phyloP scores from a whole-genome alignment of 306 rosid genomes.

The Spatholobus suberectus region DNA sequence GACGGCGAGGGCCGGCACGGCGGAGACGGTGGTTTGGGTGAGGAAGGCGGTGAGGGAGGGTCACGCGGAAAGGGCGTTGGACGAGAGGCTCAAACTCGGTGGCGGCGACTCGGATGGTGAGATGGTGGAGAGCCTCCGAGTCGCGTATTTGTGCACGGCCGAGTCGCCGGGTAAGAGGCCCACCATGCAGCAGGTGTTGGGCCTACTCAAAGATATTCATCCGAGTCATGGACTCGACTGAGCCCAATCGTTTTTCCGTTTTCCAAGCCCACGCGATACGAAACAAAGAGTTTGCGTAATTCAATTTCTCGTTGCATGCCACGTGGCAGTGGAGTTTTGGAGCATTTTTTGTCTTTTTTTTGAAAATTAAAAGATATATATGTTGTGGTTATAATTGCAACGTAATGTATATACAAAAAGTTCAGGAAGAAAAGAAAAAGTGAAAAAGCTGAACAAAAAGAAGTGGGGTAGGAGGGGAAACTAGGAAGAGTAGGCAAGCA shows the following conservation, averaged over 20 bases:
- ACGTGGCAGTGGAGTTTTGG: constrained; percentile 22
- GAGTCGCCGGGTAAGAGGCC: constrained; percentile 92
- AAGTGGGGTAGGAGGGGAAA: constrained; percentile 26
- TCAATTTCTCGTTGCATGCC: neutral
- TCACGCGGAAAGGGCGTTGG: constrained; percentile 56
- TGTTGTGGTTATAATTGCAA: constrained; percentile 19
- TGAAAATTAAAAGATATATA: neutral
- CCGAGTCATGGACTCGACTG: constrained; percentile 43
- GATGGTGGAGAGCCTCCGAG: constrained; percentile 91
- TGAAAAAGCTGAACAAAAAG: constrained; percentile 30
- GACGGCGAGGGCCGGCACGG: constrained; percentile 78
- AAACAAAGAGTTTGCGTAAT: no score
- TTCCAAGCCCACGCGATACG: neutral
- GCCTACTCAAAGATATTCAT: constrained; percentile 82
- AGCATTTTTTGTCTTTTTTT: constrained; percentile 2
- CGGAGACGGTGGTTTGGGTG: constrained; percentile 88
- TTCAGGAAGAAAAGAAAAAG: constrained; percentile 5
- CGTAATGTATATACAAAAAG: constrained; percentile 33
- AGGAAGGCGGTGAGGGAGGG: constrained; percentile 86
- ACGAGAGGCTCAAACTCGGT: constrained; percentile 54
- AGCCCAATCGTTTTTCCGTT: neutral
- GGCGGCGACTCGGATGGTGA: constrained; percentile 57
- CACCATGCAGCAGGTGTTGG: constrained; percentile 85
- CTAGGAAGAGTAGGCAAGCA: neutral
- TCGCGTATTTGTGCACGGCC: constrained; percentile 89